phyloP scores from a whole-genome alignment of 805 yeast species.

The Nakazawaea anatomiae region DNA sequence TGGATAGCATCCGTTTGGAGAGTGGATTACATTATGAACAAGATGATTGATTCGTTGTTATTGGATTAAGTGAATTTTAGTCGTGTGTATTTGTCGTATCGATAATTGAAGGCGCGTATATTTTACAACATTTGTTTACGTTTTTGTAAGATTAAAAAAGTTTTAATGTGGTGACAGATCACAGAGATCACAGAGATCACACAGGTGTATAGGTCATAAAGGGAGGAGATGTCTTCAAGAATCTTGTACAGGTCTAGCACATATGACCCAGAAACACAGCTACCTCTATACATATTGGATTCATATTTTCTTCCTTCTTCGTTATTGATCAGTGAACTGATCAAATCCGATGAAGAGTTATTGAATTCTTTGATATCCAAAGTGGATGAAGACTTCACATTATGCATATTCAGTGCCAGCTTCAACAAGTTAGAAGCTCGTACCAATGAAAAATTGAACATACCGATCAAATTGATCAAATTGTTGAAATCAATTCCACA shows the following conservation, averaged over 20 bases:
- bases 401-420: constrained; percentile 43
- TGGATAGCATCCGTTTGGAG: constrained; percentile 42
- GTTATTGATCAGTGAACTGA: constrained; percentile 18
- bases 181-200: not conserved
- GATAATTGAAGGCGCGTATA: too few relatives aligned
- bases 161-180: not conserved
- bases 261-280: constrained; percentile 57
- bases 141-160: too few relatives aligned
- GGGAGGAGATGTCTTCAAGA: constrained; percentile 13
- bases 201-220: too few relatives aligned
- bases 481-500: constrained; percentile 52
- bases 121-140: too few relatives aligned
- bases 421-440: constrained; percentile 38
- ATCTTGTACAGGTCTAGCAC: constrained; percentile 55
- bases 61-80: too few relatives aligned
- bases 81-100: too few relatives aligned
- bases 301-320: constrained; percentile 72
- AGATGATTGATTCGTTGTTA: constrained; percentile 15
- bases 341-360: constrained; percentile 6
- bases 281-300: constrained; percentile 79
- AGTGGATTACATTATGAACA: constrained; percentile 39
- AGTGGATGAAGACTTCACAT: constrained; percentile 3
- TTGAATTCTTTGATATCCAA: not conserved
- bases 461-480: constrained; percentile 30
- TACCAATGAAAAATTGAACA: constrained; percentile 21